A percentile compares a stretch with the other conserved stretches of the same genome.
phyloP scores from a whole-genome alignment of 441 rosid species.

The Gossypium davidsonii region DNA sequence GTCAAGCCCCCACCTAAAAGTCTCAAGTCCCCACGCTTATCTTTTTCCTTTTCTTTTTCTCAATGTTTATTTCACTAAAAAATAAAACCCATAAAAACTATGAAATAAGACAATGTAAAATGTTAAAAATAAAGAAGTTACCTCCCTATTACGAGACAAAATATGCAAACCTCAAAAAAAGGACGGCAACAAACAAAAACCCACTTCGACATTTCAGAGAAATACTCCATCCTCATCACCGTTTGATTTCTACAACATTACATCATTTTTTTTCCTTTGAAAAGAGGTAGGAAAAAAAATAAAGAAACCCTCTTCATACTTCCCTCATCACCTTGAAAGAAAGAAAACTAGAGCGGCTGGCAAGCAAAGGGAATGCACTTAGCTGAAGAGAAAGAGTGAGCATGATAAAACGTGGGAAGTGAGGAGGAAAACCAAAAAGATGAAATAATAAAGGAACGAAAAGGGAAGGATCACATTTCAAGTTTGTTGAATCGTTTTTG shows the following conservation, averaged over 20 bases:
- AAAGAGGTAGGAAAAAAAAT: neutral
- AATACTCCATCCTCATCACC: constrained; percentile 11
- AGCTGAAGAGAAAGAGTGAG: constrained; percentile 4
- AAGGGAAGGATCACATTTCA: neutral
- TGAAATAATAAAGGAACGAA: neutral
- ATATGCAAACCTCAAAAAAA: constrained; percentile 12
- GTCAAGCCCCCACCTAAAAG: constrained; percentile 14
- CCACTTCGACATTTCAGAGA: constrained; percentile 14
- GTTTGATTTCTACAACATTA: constrained; percentile 14
- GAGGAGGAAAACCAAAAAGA: neutral
- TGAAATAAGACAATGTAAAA: neutral
- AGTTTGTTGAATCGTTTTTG: neutral
- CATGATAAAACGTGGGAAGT: neutral
- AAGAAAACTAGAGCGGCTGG: constrained; percentile 6
- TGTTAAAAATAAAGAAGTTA: neutral
- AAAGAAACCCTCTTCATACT: neutral
- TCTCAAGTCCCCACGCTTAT: constrained; percentile 33
- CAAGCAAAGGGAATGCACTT: neutral
- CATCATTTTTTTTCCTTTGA: neutral
- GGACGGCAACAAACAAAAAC: constrained; percentile 19
- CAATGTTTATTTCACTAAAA: constrained; percentile 17
- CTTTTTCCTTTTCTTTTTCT: constrained; percentile 17
- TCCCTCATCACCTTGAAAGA: neutral
- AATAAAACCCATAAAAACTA: constrained; percentile 8
- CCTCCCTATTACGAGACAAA: constrained; percentile 10